phyloP scores from a whole-genome alignment of 768 basidiomycete species.

The Daedaleopsis nitida region DNA sequence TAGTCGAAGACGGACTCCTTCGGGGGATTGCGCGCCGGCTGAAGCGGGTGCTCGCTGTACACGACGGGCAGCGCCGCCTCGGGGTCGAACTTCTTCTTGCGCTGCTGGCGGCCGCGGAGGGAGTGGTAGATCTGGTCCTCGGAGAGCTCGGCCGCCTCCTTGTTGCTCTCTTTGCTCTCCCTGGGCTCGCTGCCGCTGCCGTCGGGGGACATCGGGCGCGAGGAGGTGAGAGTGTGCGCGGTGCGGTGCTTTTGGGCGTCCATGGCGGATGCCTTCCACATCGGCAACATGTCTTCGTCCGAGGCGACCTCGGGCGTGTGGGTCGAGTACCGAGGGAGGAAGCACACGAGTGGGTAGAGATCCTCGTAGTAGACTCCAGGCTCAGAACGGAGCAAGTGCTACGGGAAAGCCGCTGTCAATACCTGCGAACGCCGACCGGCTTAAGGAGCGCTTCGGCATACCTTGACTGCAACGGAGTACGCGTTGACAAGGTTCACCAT shows the following conservation, averaged over 20 bases:
- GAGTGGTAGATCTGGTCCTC: constrained; percentile 24
- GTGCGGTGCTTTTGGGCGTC: constrained; percentile 24
- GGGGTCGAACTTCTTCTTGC: constrained; percentile 42
- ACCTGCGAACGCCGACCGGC: not conserved
- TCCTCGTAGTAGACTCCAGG: constrained; percentile 73
- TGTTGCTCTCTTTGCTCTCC: not conserved
- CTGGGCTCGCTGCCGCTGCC: not conserved
- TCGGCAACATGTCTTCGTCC: constrained; percentile 51
- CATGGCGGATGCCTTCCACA: constrained; percentile 51
- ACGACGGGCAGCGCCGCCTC: constrained; percentile 46
- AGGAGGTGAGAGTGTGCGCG: constrained; percentile 19
- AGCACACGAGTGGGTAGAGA: constrained; percentile 67
- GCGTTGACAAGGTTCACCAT: constrained; percentile 77
- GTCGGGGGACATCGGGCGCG: constrained; percentile 17
- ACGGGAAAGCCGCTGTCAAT: not conserved
- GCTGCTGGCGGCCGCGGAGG: constrained; percentile 27
- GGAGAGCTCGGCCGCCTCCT: constrained; percentile 15
- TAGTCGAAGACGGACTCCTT: constrained; percentile 50
- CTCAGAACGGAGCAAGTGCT: constrained; percentile 72
- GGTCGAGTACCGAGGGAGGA: constrained; percentile 60
- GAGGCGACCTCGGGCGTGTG: constrained; percentile 22
- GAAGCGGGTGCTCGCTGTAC: constrained; percentile 45
- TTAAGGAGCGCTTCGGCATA: constrained; percentile 22
- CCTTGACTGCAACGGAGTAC: constrained; percentile 68
- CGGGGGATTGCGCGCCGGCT: constrained; percentile 64